These are phyloP conservation scores for Diplodia sapinea DNA, from an alignment of 2,329 filamentous ascomycete genomes.

Conservation along the genomic window DNA sequence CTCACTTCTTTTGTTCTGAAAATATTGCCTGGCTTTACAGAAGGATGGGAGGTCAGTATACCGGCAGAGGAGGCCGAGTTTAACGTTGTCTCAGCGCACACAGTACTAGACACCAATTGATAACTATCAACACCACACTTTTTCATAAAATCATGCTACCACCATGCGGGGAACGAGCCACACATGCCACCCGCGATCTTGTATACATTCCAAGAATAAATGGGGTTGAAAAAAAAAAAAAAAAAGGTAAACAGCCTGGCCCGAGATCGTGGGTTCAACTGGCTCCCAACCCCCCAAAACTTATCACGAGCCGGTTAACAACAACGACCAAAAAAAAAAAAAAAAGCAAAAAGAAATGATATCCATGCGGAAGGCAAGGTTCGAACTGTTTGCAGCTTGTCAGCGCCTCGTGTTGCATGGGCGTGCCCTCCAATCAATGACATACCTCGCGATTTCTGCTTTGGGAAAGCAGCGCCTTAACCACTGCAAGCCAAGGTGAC, in stretches of 20 bases:
- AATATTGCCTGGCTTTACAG: background rate
- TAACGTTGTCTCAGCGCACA: background rate
- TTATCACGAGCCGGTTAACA: too few relatives aligned
- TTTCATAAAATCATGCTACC: background rate
- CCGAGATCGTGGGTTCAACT: background rate
- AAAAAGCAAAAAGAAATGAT: constrained; percentile 3
- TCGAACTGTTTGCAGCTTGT: constrained; percentile 41
- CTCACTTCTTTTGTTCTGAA: background rate
- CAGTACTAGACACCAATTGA: constrained; percentile 1
- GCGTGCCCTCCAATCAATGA: background rate
- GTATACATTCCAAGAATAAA: background rate
- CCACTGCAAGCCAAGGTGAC: constrained; percentile 40
- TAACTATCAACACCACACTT: background rate
- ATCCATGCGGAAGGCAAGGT: constrained; percentile 33
- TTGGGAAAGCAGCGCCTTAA: constrained; percentile 50
- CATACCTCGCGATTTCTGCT: constrained; percentile 31
- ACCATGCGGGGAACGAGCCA: background rate
- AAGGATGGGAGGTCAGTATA: background rate
- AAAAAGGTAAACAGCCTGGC: background rate
- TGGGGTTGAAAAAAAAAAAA: background rate
- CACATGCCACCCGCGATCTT: background rate
- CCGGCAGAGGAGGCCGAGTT: background rate
- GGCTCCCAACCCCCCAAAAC: background rate
- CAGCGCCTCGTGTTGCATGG: constrained; percentile 32
- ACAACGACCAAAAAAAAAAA: background rate